Base-by-base conservation (phyloP, 257 asterid genomes). In the Coffea canephora region DNA sequence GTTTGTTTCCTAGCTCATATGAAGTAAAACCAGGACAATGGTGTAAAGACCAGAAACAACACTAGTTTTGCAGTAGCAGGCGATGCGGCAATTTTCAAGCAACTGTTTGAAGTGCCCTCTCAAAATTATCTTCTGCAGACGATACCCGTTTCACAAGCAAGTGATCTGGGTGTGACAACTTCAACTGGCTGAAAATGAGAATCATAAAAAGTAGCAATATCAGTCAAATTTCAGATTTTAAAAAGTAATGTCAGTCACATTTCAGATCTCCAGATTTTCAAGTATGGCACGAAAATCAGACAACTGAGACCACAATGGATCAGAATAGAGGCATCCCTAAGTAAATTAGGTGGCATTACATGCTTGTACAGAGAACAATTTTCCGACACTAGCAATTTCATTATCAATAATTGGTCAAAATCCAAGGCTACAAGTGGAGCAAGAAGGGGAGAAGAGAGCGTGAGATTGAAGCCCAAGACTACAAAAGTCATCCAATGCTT, bases 111-210 rank as follows among this genome's bases (percentile, higher is more conserved):
- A 90, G 80, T 27, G 97, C 97, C 86, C 96, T 85, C 75, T 94
- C 97, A 34, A 92, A 94, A 81, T 77, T 80, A 85, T 92, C 97
- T 81, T 92, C 98, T 0, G 97, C 92, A 11, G 88, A 75, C 49
- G 94, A 84, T 4, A 87, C 85, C 14, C 94, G 93, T 78, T 88
- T 91, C 34, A 89, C 92, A 34, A 94, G 97, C 78, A 85, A 55
- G 88, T 94, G 98, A 27, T 90, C 91, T 34, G 97, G 97, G 85
- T 92, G 91, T 6, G 97, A 88, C 81, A 94, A 79, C 84, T 90
- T 94, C 92, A 94, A 84, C 85, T 94, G 98, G 88, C 98, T 94
- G 96, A 85, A 83, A 77, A 84, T 76, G 18, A 73, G 13, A 57
- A 79, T 23, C 36, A 19, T 71, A 71, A 70, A 36, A 77, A 73